Evolutionary conservation across 306 rosid genomes (phyloP), one percentile per base, ranked within the genome.

Genomic region (Glycyrrhiza uralensis): DNA sequence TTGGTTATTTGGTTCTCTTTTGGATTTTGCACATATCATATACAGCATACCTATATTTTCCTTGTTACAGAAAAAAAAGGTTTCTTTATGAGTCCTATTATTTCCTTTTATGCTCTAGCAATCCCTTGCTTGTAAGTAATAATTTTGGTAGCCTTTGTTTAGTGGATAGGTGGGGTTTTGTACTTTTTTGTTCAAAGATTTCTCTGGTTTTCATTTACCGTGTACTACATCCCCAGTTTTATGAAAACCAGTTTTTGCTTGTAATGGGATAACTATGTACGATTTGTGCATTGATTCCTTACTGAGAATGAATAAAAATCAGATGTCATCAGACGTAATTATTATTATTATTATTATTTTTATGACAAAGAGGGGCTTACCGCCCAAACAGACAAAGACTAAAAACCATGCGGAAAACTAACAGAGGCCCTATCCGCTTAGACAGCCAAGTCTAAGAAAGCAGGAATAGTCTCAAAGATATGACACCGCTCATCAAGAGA

Each of bases 191-290:
- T 72, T 45, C 28, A 79, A 71, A 44, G 36, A 44, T 72, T 58
- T 56, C 49, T 79, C 44, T 57, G 75, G 58, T 72, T 79, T 79
- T 72, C 65, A 46, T 73, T 72, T 57, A 66, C 60, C 22, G 29
- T 67, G 54, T 56, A 47, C 38, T 33, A 13, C 75, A 50, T 68
- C 90, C 76, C 63, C 45, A 61, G 85, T 84, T 83, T 87, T 78
- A 11, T 85, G 41, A 78, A 83, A 90, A 79, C 88, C 77, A 42
- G 38, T 69, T 28, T 84, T 78, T 69, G 4, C 69, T 76, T 44
- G 6, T 75, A 71, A 67, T 45, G 52, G 75, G 67, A 46, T 54
- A 15, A 68, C 71, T 19, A 29, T 57, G 69, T 66, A 41, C 59
- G 60, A 50, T 39, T 66, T 55, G 36, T 36, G 30, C 58, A 26